Percentiles rank a stretch among this genome's conserved stretches.
phyloP scores from a whole-genome alignment of 1,284 basidiomycete genomes.

The Veloboletus limbatus region DNA sequence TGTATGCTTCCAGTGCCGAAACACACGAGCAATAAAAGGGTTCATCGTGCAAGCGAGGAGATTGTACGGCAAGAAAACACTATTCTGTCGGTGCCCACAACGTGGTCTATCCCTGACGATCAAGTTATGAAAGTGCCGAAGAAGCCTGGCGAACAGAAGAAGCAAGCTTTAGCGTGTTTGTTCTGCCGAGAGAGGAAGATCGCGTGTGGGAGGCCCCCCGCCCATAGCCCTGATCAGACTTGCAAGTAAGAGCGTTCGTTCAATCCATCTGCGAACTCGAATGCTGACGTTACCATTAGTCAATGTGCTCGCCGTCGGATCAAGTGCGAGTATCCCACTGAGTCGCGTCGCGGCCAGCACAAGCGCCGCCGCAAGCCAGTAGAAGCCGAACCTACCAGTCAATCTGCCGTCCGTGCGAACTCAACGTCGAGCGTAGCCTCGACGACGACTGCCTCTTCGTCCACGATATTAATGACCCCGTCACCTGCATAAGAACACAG shows the following conservation, averaged over 20 bases:
- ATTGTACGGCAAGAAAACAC: conserved; percentile 31
- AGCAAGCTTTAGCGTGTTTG: conserved; percentile 39
- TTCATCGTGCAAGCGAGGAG: conserved; percentile 32
- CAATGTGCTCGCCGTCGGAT: conserved; percentile 48
- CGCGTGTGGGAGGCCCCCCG: conserved; percentile 37
- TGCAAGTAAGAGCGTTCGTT: conserved; percentile 35
- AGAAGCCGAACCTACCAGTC: conserved; percentile 25
- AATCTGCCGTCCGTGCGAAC: conserved; percentile 25
- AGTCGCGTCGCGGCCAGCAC: conserved; percentile 51
- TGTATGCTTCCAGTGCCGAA: conserved; percentile 22
- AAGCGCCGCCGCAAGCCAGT: conserved; percentile 39
- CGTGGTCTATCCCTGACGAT: conserved; percentile 38
- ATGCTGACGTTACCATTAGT: conserved; percentile 34
- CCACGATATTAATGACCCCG: conserved; percentile 22
- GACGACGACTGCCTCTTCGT: conserved; percentile 15
- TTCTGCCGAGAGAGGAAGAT: conserved; percentile 41
- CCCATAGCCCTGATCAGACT: conserved; percentile 34
- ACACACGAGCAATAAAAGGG: conserved; percentile 29
- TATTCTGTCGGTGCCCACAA: conserved; percentile 26
- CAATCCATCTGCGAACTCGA: conserved; percentile 8
- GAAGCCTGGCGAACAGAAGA: conserved; percentile 38
- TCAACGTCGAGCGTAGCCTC: conserved; percentile 21
- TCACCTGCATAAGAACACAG: conserved; percentile 22
- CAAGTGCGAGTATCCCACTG: conserved; percentile 49
- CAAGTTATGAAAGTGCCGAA: conserved; percentile 33